phyloP scores from a whole-genome alignment of 2,329 filamentous ascomycete genomes.

The Coniochaeta ligniaria region DNA sequence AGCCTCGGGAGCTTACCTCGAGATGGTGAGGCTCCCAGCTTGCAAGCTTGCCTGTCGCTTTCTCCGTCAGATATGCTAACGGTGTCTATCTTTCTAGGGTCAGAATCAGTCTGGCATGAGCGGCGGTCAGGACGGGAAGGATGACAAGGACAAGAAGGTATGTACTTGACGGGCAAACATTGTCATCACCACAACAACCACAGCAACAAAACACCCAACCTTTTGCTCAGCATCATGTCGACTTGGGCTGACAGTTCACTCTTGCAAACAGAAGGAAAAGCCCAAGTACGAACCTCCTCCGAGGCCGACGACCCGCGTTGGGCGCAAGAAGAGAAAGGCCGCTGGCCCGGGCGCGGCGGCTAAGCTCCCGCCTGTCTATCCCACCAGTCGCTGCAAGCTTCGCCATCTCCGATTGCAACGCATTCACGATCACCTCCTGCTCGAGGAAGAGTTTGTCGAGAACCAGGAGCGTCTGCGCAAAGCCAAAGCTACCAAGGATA shows the following conservation, averaged over 20 bases:
- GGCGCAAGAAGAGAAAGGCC: conserved; percentile 96
- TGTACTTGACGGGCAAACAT: conserved; percentile 6
- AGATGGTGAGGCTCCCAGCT: conserved; percentile 17
- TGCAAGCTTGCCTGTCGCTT: background rate
- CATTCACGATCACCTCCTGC: conserved; percentile 91
- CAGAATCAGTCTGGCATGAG: conserved; percentile 85
- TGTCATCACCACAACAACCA: background rate
- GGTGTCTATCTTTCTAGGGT: conserved; percentile 37
- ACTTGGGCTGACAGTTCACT: background rate
- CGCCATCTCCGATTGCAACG: conserved; percentile 96
- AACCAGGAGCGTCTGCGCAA: conserved; percentile 96
- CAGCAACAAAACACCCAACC: background rate
- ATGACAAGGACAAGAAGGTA: conserved; percentile 94
- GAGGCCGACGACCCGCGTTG: conserved; percentile 91
- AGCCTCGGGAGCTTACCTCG: conserved; percentile 3
- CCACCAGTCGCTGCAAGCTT: conserved; percentile 95
- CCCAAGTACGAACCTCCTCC: conserved; percentile 99
- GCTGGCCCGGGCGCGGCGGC: conserved; percentile 89
- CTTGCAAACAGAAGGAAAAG: conserved; percentile 78
- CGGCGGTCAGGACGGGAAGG: conserved; percentile 66
- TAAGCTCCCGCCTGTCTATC: conserved; percentile 90
- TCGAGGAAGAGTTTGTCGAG: conserved; percentile 98
- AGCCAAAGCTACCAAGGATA: conserved; percentile 74
- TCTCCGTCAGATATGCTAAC: background rate
- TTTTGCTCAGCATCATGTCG: background rate